Percentiles rank a stretch among this genome's conserved stretches.
Evolutionary conservation across 495 filamentous ascomycete genomes (phyloP).

Genomic region (Penicillium taxi): DNA sequence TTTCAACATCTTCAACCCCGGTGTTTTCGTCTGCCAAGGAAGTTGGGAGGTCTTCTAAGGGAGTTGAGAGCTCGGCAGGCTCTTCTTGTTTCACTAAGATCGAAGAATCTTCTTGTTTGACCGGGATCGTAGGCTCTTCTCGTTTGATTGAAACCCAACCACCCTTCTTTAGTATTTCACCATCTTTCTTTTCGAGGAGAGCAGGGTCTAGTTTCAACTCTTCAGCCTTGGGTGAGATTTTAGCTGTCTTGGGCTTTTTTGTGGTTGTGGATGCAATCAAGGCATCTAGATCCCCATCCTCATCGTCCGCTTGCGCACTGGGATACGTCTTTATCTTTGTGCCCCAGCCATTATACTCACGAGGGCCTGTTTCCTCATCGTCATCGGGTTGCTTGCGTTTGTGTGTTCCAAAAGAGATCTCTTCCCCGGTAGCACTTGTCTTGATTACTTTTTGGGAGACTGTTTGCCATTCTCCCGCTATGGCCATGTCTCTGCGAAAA

Average conservation of each 20-base stretch:
- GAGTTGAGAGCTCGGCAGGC: too few species aligned
- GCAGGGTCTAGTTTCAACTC: slow-evolving; percentile 6
- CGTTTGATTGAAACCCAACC: too few species aligned
- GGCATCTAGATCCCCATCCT: slow-evolving; percentile 57
- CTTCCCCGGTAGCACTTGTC: slow-evolving; percentile 33
- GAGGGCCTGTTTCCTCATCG: slow-evolving; percentile 52
- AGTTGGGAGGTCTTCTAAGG: slow-evolving; percentile 6
- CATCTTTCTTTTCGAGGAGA: slow-evolving; percentile 14
- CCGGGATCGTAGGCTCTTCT: too few species aligned
- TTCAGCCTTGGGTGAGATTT: slow-evolving; percentile 1
- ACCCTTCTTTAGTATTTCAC: too few species aligned
- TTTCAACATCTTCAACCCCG: slow-evolving; percentile 25
- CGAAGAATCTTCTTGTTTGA: too few species aligned
- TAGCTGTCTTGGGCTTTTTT: slow-evolving; percentile 32
- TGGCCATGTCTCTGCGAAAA: slow-evolving; percentile 67
- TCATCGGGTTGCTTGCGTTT: slow-evolving; percentile 60
- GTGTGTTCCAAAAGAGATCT: slow-evolving; percentile 43
- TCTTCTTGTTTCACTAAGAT: too few species aligned
- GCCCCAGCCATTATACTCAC: slow-evolving; percentile 68
- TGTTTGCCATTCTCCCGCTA: slow-evolving; percentile 86
- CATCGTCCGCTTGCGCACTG: slow-evolving; percentile 39
- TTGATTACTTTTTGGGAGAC: slow-evolving; percentile 48
- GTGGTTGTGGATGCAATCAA: slow-evolving; percentile 50
- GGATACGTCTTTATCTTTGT: slow-evolving; percentile 60
- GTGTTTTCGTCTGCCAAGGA: slow-evolving; percentile 14